phyloP scores from a whole-genome alignment of 2,329 filamentous ascomycete genomes.

The Hymenoscyphus salicellus region DNA sequence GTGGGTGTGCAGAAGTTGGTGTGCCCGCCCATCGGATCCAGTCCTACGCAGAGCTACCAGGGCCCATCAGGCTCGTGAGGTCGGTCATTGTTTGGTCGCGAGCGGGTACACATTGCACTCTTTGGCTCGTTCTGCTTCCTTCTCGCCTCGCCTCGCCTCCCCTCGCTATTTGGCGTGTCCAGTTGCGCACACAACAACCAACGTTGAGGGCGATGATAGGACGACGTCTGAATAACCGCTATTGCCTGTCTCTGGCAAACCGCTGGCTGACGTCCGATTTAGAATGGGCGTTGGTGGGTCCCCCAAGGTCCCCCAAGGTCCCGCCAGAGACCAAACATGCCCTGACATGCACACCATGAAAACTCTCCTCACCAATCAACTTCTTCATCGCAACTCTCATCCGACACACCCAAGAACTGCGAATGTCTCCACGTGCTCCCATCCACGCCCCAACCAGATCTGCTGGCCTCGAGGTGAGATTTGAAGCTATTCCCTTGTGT shows the following conservation, averaged over 20 bases:
- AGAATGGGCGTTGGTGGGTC: not conserved
- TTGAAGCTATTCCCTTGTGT: not conserved
- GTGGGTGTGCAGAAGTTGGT: not conserved
- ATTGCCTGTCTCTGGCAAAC: not conserved
- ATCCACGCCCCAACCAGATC: not conserved
- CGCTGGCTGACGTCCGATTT: conserved; percentile 4
- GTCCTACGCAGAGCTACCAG: not conserved
- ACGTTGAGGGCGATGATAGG: not conserved
- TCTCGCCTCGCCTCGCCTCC: not conserved
- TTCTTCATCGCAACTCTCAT: not conserved
- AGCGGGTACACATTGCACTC: not conserved
- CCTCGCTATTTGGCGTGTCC: too few species aligned
- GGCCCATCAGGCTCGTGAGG: not conserved
- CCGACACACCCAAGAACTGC: not conserved
- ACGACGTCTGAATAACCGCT: not conserved
- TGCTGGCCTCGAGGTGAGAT: not conserved
- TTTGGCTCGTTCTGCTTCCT: not conserved
- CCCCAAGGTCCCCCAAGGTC: not conserved
- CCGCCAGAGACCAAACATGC: not conserved
- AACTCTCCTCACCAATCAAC: not conserved
- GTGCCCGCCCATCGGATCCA: not conserved
- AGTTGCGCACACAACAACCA: too few species aligned
- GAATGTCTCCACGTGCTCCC: not conserved
- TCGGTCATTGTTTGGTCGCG: not conserved
- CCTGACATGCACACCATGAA: conserved; percentile 1